Evolutionary conservation across 176 grass and related monocot species (phyloP), one percentile per base, ranked within the genome.

Genomic region (Elaeis guineensis): DNA sequence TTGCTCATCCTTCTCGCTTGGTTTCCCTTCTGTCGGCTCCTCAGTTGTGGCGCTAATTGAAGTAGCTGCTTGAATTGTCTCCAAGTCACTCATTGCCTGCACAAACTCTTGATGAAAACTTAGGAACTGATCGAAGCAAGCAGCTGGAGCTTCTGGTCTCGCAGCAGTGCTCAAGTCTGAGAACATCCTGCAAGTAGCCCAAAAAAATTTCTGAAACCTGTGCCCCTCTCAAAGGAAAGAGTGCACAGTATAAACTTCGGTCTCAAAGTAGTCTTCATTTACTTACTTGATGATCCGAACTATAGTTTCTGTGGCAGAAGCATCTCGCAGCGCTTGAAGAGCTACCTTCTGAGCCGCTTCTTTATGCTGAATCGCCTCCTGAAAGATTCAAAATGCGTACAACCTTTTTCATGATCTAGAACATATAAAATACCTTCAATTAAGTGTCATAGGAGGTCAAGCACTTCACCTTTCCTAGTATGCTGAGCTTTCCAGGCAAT

Each of bases 341-440:
- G 93, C 93, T n/a, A 57, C 76, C 69, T 97, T 97, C 79, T 92
- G 84, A 50, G 93, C 78, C 14, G 83, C 81, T 62, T 98, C 87
- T 70, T 87, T 71, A 54, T 83, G 80, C 72, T 81, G 77, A 1
- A 89, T 62, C 24, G 93, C 87, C 19, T 92, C 93, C 93, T 98
- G 69, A 68, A 77, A 19, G 22, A 21, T 49, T 22, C 20, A 5
- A 64, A 49, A 16, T 12, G 19, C 30, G 25, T 44, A 6, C 35
- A 9, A 44, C 9, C 35, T 44, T 44, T 30, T 44, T 44, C 35
- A 44, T 14, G 35, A 44, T 14, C 35, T 3, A 44, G 35, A 44
- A 44, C 35, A 44, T 44, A 2, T 44, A 44, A 44, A 44, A 44
- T 6, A 44, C 2, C 11, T 44, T 12, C 35, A 44, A 14, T 11